Evolutionary conservation across 441 rosid species (phyloP), one percentile per base, ranked within the genome.

Genomic region (Mallotus repandus): DNA sequence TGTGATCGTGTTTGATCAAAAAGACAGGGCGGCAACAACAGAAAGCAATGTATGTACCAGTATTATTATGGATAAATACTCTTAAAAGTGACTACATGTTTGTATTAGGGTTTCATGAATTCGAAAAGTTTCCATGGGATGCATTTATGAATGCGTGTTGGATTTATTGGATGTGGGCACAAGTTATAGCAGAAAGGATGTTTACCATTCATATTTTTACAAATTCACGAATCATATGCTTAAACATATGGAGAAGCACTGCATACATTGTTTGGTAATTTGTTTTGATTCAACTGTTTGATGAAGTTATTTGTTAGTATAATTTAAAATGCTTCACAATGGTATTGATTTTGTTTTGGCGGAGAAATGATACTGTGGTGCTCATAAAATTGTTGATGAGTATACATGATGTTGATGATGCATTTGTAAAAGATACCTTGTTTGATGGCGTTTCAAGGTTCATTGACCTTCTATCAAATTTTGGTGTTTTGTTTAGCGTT

Each of bases 21-120:
- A 73, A 66, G 76, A 73, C 19, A 15, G 73, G 64, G 43, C 64
- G 55, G 65, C 65, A n/a, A 57, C 4, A 32, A 49, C 58, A 32
- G 71, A 48, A 46, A 59, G 60, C 71, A 41, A 29, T 35, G 13
- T 29, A n/a, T 54, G 59, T 29, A 6, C 22, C 18, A 57, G 41
- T 38, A 6, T 43, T 29, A 57, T n/a, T n/a, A 22, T 6, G 49
- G 61, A 52, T 29, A 52, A 35, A 2, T 38, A 25, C 53, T 22
- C 41, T n/a, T 11, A 19, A 29, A 29, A 25, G 74, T 10, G 29
- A 56, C 52, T 9, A 55, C 19, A 46, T 13, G 66, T 62, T 18
- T 56, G 29, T 21, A 21, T 32, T 61, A 29, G 49, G 61, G 48
- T 61, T 63, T 63, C 13, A 35, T 16, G 3, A 54, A 63, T 63